Conservation (phyloP, 805 yeast genomes). For the Saccharomycopsis microspora region DNA sequence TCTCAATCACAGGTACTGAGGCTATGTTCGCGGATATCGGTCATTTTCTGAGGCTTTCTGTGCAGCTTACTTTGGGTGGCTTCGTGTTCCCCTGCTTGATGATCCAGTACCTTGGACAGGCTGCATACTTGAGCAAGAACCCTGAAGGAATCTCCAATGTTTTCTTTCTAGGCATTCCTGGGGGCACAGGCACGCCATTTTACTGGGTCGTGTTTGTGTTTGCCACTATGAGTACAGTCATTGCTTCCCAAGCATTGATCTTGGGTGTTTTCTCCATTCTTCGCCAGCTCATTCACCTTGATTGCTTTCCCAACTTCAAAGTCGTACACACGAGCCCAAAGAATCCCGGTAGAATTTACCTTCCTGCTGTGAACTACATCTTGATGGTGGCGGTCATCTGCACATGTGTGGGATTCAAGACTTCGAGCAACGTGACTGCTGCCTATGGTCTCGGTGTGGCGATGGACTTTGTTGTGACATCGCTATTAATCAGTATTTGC, state of each 20-base stretch:
- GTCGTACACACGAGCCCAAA: slow-evolving; percentile 33
- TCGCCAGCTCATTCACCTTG: slow-evolving; percentile 40
- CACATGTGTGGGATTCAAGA: slow-evolving; percentile 42
- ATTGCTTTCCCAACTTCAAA: slow-evolving; percentile 40
- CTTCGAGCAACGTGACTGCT: slow-evolving; percentile 38
- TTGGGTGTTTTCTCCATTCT: slow-evolving; percentile 43
- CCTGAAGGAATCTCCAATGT: slow-evolving; percentile 31
- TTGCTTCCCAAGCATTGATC: slow-evolving; percentile 52
- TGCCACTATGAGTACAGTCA: slow-evolving; percentile 43
- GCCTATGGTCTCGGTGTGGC: slow-evolving; percentile 54
- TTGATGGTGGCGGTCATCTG: slow-evolving; percentile 39
- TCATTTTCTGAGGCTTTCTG: slow-evolving; percentile 39
- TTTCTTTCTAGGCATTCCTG: slow-evolving; percentile 41
- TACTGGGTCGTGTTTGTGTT: slow-evolving; percentile 43
- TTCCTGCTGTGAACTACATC: slow-evolving; percentile 38
- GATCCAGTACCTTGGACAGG: slow-evolving; percentile 47
- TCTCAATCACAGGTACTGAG: slow-evolving; percentile 47
- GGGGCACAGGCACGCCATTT: slow-evolving; percentile 30
- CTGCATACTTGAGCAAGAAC: slow-evolving; percentile 32
- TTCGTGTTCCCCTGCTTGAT: slow-evolving; percentile 43
- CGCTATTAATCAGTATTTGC: slow-evolving; percentile 32
- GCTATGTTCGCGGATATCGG: slow-evolving; percentile 59
- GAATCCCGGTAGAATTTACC: slow-evolving; percentile 39
- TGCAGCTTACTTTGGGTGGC: slow-evolving; percentile 33
- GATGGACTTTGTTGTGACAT: slow-evolving; percentile 42